Evolutionary conservation across 2,329 filamentous ascomycete genomes (phyloP).

Genomic region (Ophiognomonia clavigignenti-juglandacearum): DNA sequence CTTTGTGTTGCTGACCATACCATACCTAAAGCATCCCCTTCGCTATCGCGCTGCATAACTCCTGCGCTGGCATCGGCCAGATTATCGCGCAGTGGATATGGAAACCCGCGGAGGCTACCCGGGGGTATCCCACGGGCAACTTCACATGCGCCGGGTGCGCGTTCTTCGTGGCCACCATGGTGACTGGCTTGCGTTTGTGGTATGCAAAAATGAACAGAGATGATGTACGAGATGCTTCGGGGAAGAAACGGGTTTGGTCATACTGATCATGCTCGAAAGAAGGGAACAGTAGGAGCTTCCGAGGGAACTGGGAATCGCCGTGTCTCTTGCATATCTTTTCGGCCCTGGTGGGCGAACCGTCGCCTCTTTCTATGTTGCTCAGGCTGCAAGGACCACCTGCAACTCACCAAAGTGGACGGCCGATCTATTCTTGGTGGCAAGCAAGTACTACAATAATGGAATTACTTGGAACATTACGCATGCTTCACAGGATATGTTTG

Average conservation of each 20-base stretch:
- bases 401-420: too few species aligned
- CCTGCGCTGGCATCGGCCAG: slow-evolving; percentile 30
- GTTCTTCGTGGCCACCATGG: slow-evolving; percentile 24
- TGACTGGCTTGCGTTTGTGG: slow-evolving; percentile 18
- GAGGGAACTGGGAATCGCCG: too few species aligned
- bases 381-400: too few species aligned
- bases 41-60: slow-evolving; percentile 33
- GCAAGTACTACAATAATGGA: too few species aligned
- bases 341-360: too few species aligned
- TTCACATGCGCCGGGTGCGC: slow-evolving; percentile 34
- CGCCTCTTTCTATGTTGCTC: too few species aligned
- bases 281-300: too few species aligned
- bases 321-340: too few species aligned
- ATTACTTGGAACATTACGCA: too few species aligned
- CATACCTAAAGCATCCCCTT: slow-evolving; percentile 26
- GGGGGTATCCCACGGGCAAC: slow-evolving; percentile 33
- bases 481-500: too few species aligned
- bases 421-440: too few species aligned
- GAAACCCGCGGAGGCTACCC: slow-evolving; percentile 23
- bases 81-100: slow-evolving; percentile 37
- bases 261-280: slow-evolving; percentile 15
- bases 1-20: not conserved
- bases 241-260: slow-evolving; percentile 21
- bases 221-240: slow-evolving; percentile 17
- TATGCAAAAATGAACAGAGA: slow-evolving; percentile 22